phyloP scores from a whole-genome alignment of 2,329 filamentous ascomycete species.

The Hypocrella siamensis region DNA sequence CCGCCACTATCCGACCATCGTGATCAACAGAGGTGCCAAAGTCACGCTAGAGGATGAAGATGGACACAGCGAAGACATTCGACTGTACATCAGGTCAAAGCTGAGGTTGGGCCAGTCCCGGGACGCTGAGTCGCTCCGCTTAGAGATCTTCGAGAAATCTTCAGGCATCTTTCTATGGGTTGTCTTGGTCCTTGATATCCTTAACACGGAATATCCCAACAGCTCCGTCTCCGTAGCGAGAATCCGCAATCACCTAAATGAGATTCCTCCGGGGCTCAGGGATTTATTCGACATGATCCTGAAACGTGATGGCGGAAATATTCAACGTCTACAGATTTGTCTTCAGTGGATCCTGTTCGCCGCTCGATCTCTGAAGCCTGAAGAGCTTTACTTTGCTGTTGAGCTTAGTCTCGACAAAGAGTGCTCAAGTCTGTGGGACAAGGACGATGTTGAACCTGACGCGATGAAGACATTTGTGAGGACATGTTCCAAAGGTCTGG shows the following conservation, averaged over 20 bases:
- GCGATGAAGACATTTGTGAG: slow-evolving; percentile 14
- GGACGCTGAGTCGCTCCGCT: slow-evolving; percentile 6
- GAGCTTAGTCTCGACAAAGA: slow-evolving; percentile 7
- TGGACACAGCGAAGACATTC: slow-evolving; percentile 20
- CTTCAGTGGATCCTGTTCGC: slow-evolving; percentile 38
- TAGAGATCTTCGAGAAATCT: slow-evolving; percentile 18
- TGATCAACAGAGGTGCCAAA: slow-evolving; percentile 10
- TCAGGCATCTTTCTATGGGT: slow-evolving; percentile 28
- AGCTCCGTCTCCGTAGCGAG: neutral
- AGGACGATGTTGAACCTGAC: slow-evolving; percentile 10
- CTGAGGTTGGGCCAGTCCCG: slow-evolving; percentile 6
- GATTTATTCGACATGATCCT: slow-evolving; percentile 35
- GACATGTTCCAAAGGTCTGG: slow-evolving; percentile 32
- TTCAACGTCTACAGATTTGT: slow-evolving; percentile 24
- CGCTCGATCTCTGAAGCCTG: slow-evolving; percentile 20
- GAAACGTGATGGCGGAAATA: slow-evolving; percentile 24
- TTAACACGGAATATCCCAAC: slow-evolving; percentile 16
- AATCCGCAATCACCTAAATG: slow-evolving; percentile 7
- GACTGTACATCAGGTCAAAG: slow-evolving; percentile 12
- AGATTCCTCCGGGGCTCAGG: slow-evolving; percentile 23
- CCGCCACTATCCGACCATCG: slow-evolving; percentile 29
- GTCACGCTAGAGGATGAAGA: slow-evolving; percentile 18
- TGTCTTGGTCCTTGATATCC: slow-evolving; percentile 22
- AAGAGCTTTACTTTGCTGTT: slow-evolving; percentile 29
- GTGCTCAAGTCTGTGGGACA: slow-evolving; percentile 5